Base-by-base conservation (phyloP, 495 filamentous ascomycete genomes). In the Neurospora sp. region DNA sequence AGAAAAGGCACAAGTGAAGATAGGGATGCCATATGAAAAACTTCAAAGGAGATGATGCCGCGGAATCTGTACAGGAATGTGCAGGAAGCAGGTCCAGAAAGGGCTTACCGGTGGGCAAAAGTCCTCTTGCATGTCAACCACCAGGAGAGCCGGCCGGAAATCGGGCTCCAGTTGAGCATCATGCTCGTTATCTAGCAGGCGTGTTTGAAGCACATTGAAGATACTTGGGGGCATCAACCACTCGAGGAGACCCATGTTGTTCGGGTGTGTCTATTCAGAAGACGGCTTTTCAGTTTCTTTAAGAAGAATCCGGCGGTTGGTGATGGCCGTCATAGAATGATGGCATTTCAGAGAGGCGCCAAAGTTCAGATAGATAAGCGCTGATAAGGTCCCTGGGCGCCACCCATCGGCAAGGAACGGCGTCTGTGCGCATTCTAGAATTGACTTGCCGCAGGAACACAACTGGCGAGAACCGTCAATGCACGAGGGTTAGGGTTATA, bases 91-190 rank as follows among this genome's bases (percentile, higher is more conserved):
- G 48, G 27, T 40, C 31, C 53, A 69, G 4, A 35, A 48, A 61
- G 40, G 61, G 83, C 89, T 79, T 80, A 96, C 93, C 35, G 95
- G 95, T 73, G 92, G 93, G 81, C 93, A 97, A 82, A 99, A 99
- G 84, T 98, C 96, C 81, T 97, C 93, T 83, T 99, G 96, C 82
- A 97, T 85, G 80, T 98, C 94, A 27, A 98, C 90, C 8, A 97
- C 86, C 42, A 98, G 78, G 65, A 86, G 75, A 20, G 84, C 83
- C 12, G 84, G 82, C 69, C 74, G 76, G 59, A 85, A 84, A 8
- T 5, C 20, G 14, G 71, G n/a, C 71, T 35, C 53, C 5, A 37
- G 53, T 22, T 65, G 27, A 37, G 53, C 27, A 4, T 12, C 53
- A 35, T 37, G 53, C 53, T 35, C 27, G 6, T 65, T 35, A 35